Conservation (phyloP, 345 rosid species). For the Boechera stricta region DNA sequence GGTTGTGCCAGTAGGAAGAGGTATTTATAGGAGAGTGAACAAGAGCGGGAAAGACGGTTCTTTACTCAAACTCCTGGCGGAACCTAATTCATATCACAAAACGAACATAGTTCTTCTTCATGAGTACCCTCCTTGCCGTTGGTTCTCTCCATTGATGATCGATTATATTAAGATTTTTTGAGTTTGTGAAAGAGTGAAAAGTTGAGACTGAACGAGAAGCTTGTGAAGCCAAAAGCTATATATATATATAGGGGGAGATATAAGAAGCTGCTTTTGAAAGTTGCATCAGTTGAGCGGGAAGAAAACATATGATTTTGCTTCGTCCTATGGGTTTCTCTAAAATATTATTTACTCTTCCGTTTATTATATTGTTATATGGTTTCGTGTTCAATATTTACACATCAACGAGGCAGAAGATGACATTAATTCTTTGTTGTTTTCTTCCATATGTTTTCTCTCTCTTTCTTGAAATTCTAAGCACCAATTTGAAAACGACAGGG, state of each 20-base stretch:
- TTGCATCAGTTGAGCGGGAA: slow-evolving; percentile 14
- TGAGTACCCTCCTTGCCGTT: background rate
- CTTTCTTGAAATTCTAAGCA: slow-evolving; percentile 35
- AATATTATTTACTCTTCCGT: background rate
- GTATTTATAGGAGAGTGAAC: slow-evolving; percentile 14
- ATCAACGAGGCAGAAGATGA: slow-evolving; percentile 6
- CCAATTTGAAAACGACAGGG: background rate
- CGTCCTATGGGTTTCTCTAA: slow-evolving; percentile 2
- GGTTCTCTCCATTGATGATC: slow-evolving; percentile 28
- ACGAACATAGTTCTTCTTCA: slow-evolving; percentile 12
- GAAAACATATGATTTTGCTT: slow-evolving; percentile 17
- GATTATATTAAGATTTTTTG: background rate
- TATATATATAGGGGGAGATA: background rate
- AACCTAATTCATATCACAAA: background rate
- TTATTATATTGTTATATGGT: background rate
- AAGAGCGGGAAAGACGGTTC: slow-evolving; percentile 31
- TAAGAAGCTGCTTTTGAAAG: slow-evolving; percentile 15
- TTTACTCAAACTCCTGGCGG: too few species aligned
- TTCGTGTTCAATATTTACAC: background rate
- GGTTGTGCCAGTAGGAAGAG: background rate
- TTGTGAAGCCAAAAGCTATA: background rate
- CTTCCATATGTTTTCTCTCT: background rate
- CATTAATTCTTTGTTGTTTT: background rate
- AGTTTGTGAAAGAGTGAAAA: slow-evolving; percentile 17
- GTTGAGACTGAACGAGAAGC: background rate